Conservation (phyloP, 2,329 filamentous ascomycete species). For the Calonectria pauciramosa region DNA sequence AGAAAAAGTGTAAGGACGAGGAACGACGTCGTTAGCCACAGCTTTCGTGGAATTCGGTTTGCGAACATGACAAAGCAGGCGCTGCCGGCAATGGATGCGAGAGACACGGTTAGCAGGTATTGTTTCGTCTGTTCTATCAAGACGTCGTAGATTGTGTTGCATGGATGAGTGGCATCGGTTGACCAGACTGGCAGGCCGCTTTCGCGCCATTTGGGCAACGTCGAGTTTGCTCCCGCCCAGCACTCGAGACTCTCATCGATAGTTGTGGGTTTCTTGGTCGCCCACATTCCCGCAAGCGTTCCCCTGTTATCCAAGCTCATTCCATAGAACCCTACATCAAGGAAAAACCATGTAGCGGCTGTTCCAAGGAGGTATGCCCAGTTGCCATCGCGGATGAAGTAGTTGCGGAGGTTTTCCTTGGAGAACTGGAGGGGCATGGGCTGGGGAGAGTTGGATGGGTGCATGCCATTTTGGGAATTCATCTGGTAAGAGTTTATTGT, state of each 20-base stretch:
- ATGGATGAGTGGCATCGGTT: constrained; percentile 62
- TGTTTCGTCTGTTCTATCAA: constrained; percentile 66
- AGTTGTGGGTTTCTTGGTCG: constrained; percentile 49
- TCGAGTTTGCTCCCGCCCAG: constrained; percentile 61
- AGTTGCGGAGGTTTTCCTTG: constrained; percentile 61
- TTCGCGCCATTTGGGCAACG: constrained; percentile 57
- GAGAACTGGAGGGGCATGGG: constrained; percentile 64
- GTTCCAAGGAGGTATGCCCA: constrained; percentile 56
- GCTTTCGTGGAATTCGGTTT: constrained; percentile 62
- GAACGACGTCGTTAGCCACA: constrained; percentile 65
- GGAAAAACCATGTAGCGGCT: constrained; percentile 63
- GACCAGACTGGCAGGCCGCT: constrained; percentile 62
- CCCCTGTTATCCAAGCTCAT: constrained; percentile 61
- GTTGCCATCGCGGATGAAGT: constrained; percentile 60
- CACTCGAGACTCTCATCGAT: constrained; percentile 58
- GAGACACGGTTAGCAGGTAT: constrained; percentile 65
- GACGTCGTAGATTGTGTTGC: constrained; percentile 66
- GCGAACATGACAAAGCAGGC: constrained; percentile 62
- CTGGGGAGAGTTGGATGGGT: constrained; percentile 49
- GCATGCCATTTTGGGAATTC: constrained; percentile 37
- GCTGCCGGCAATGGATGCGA: constrained; percentile 65
- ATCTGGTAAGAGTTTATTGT: constrained; percentile 40
- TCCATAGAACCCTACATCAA: constrained; percentile 70
- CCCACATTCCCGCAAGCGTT: constrained; percentile 55
- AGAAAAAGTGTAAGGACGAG: constrained; percentile 61